phyloP scores from a whole-genome alignment of 1,284 basidiomycete genomes.

The Ceratobasidium sp. region DNA sequence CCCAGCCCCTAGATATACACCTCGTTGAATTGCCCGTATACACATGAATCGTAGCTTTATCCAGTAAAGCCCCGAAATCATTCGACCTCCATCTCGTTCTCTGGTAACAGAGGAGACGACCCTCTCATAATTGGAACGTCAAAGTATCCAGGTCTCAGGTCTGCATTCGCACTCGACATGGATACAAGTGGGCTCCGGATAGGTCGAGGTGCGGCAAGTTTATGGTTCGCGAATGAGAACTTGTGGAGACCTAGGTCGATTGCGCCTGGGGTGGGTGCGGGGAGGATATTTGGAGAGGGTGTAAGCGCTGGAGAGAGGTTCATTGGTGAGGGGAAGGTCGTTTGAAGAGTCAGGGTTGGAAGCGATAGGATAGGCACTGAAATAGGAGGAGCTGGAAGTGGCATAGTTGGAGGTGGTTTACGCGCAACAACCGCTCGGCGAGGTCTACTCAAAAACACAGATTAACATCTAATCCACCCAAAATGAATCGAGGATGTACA shows the following conservation, averaged over 20 bases:
- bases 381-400: background rate
- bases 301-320: constrained; percentile 35
- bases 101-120: constrained; percentile 25
- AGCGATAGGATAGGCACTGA: background rate
- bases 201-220: background rate
- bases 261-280: constrained; percentile 23
- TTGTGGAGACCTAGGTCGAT: constrained; percentile 24
- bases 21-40: no score
- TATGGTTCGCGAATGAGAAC: constrained; percentile 26
- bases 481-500: background rate
- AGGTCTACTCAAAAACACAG: background rate
- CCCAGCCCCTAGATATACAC: background rate
- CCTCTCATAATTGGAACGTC: constrained; percentile 15
- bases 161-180: background rate
- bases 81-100: constrained; percentile 28
- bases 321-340: constrained; percentile 20
- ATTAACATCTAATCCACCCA: background rate
- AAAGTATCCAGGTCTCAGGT: constrained; percentile 18
- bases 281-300: constrained; percentile 31
- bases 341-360: constrained; percentile 21
- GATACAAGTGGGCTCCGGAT: constrained; percentile 26
- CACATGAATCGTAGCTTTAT: background rate
- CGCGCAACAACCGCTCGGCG: background rate
- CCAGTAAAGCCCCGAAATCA: constrained; percentile 6
- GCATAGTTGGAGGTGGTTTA: constrained; percentile 38